Percentiles rank a stretch among this genome's conserved stretches.
Evolutionary conservation across 176 grass and related monocot species (phyloP).

Genomic region (Cocos nucifera): DNA sequence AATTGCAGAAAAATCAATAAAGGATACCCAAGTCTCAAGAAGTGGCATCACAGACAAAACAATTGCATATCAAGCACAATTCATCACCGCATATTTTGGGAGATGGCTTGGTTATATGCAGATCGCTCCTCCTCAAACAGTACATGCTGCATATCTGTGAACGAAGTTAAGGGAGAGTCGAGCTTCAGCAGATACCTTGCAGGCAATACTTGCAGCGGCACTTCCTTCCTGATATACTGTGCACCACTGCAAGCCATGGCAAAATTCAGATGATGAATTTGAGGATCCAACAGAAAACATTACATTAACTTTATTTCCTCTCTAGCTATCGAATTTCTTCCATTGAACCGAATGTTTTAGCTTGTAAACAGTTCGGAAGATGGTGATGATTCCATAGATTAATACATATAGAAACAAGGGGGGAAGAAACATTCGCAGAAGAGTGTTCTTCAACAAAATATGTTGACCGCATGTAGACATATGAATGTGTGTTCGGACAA

Average conservation of each 20-base stretch:
- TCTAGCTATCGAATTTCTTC: too few relatives aligned
- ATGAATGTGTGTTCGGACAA: too few relatives aligned
- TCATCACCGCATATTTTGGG: constrained; percentile 62
- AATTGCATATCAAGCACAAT: not conserved
- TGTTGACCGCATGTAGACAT: too few relatives aligned
- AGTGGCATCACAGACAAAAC: not conserved
- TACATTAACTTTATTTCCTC: too few relatives aligned
- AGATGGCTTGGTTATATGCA: constrained; percentile 96
- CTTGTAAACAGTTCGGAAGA: too few relatives aligned
- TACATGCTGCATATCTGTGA: constrained; percentile 74
- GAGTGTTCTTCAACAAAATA: too few relatives aligned
- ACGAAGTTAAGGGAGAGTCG: constrained; percentile 57
- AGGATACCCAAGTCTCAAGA: not conserved
- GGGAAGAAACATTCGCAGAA: too few relatives aligned
- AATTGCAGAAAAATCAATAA: not conserved
- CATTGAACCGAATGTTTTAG: too few relatives aligned
- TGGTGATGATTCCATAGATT: too few relatives aligned
- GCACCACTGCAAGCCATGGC: constrained; percentile 56
- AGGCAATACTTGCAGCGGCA: constrained; percentile 54
- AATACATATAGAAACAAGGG: too few relatives aligned
- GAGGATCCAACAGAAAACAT: too few relatives aligned
- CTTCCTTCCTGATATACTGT: constrained; percentile 82
- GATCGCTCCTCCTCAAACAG: constrained; percentile 84
- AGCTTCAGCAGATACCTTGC: constrained; percentile 67
- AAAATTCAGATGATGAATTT: not conserved